These are phyloP conservation scores for Eucalyptus rudis DNA, from an alignment of 345 rosid genomes.

Conservation along the genomic window DNA sequence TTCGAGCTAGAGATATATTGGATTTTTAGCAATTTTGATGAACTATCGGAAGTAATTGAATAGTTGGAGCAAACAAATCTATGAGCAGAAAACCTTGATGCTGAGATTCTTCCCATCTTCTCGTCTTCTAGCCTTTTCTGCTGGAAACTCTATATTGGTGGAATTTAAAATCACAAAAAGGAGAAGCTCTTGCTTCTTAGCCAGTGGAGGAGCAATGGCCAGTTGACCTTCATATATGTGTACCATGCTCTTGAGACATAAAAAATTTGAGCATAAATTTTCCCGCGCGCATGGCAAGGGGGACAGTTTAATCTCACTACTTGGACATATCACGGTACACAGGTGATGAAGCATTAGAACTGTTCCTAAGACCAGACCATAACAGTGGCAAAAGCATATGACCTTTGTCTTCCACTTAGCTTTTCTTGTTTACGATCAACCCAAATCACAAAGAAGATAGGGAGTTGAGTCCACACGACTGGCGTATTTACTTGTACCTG, in stretches of 20 bases:
- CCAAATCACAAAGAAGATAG: not conserved
- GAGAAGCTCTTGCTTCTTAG: not conserved
- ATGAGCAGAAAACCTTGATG: not conserved
- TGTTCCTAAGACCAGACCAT: not conserved
- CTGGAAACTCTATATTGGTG: not conserved
- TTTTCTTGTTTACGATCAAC: not conserved
- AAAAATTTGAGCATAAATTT: not conserved
- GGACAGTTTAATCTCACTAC: not conserved
- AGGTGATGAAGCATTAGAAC: not conserved
- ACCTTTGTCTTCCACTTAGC: not conserved
- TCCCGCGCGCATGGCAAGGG: not conserved
- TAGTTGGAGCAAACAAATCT: not conserved
- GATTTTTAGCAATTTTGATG: not conserved
- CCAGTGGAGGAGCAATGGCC: not conserved
- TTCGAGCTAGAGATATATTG: not conserved
- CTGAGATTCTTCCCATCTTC: not conserved
- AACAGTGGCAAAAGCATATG: not conserved
- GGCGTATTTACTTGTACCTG: not conserved
- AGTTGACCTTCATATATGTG: not conserved
- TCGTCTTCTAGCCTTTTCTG: not conserved
- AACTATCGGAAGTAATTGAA: not conserved
- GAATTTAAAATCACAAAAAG: not conserved
- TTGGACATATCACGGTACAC: not conserved
- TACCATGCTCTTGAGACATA: not conserved
- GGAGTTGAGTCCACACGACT: not conserved